These are phyloP conservation scores for Bacidia gigantensis DNA, from an alignment of 495 filamentous ascomycete genomes.

Conservation along the genomic window DNA sequence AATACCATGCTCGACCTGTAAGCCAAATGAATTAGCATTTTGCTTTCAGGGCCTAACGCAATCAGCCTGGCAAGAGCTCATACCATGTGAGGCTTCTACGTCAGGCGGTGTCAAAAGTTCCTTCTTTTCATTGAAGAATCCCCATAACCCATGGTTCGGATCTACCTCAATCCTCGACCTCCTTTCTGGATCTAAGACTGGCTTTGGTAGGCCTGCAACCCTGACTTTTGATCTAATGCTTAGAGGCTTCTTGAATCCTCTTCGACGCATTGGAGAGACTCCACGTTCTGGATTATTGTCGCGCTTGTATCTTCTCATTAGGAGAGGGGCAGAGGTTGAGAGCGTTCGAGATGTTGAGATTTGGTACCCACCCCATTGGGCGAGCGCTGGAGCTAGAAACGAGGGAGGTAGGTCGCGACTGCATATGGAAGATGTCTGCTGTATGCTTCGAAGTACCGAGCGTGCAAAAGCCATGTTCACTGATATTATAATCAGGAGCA, in stretches of 20 bases:
- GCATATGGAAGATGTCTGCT: background rate
- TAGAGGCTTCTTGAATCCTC: constrained; percentile 56
- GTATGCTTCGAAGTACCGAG: background rate
- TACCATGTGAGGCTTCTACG: constrained; percentile 54
- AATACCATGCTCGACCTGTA: constrained; percentile 65
- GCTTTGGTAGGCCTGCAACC: constrained; percentile 60
- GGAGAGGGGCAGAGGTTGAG: constrained; percentile 25
- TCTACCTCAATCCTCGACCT: constrained; percentile 43
- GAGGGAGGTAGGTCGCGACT: constrained; percentile 3
- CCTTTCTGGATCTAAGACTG: constrained; percentile 40
- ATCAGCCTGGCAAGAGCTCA: constrained; percentile 10
- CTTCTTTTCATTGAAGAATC: constrained; percentile 63
- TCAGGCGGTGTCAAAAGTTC: constrained; percentile 52
- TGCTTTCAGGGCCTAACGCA: too few relatives aligned
- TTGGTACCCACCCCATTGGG: too few relatives aligned
- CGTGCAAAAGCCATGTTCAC: background rate
- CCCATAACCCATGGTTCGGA: constrained; percentile 80
- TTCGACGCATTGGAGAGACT: constrained; percentile 63
- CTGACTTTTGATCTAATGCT: constrained; percentile 33
- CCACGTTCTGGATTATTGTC: constrained; percentile 62
- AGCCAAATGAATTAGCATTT: constrained; percentile 10
- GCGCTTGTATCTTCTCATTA: constrained; percentile 19
- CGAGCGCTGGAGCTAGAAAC: constrained; percentile 13
- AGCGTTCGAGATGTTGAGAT: too few relatives aligned
- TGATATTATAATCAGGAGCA: too few relatives aligned